Evolutionary conservation across 805 yeast species (phyloP), one percentile per base, ranked within the genome.

Genomic region (Kazachstania africana): DNA sequence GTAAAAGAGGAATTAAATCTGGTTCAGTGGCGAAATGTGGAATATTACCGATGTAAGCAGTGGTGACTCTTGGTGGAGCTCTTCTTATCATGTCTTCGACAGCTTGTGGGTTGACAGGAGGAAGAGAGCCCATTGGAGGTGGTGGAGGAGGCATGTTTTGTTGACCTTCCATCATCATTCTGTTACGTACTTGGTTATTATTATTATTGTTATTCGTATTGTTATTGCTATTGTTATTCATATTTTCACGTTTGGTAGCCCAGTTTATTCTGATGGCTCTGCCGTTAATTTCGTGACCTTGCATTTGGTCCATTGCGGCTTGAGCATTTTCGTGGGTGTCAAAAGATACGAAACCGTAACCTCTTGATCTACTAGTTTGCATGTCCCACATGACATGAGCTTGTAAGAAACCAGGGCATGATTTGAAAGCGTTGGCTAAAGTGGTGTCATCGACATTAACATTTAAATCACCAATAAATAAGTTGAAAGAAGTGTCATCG

Each of bases 341-440:
- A 47, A 85, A 85, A 1, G 88, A 76, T 9, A 83, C 91, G 55
- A 85, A 84, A 2, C 95, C 95, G 50, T 84, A 84, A 23, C 95
- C 94, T 58, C 95, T 67, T 3, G 94, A 82, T 50, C 94, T 67
- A 26, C 93, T 91, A 16, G 91, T 78, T 53, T 81, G 87, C 93
- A 83, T 82, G 53, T 85, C 95, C 95, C 95, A 84, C 95, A 84
- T 85, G 20, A 84, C 95, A 44, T 84, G 85, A 9, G 94, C 95
- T 53, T 81, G 91, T 28, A 72, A 60, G 45, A 80, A 61, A 1
- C 84, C 68, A 12, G 64, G 62, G 53, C 70, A 79, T 34, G 63
- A 60, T 4, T 61, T 43, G 49, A 84, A 84, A 9, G 78, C 64
- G 27, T 55, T 58, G 31, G 63, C 63, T 39, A 84, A 65, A 12